phyloP scores from a whole-genome alignment of 1,284 basidiomycete genomes.

The Apiotrichum akiyoshidainum region DNA sequence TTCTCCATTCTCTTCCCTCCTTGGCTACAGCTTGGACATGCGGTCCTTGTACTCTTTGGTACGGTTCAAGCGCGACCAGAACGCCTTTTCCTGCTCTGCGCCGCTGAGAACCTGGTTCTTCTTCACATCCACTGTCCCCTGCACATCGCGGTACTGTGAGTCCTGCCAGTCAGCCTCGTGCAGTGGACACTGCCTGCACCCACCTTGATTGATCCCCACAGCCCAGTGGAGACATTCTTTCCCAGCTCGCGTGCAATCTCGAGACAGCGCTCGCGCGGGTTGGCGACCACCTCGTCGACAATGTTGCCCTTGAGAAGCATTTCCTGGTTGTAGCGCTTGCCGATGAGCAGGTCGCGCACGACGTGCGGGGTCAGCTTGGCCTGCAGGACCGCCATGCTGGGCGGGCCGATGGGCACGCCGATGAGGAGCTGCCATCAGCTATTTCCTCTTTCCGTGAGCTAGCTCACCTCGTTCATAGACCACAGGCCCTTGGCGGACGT shows the following conservation, averaged over 20 bases:
- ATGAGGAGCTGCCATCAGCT: conserved; percentile 59
- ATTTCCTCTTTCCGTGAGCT: neutral
- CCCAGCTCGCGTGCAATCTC: conserved; percentile 51
- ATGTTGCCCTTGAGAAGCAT: conserved; percentile 68
- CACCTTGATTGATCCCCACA: conserved; percentile 1
- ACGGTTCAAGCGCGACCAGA: too few species aligned
- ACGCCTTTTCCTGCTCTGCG: too few species aligned
- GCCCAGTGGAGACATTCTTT: conserved; percentile 12
- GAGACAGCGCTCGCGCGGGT: conserved; percentile 55
- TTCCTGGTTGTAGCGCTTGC: conserved; percentile 70
- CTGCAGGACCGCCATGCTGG: conserved; percentile 64
- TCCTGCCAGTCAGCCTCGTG: too few species aligned
- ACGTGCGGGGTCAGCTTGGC: conserved; percentile 63
- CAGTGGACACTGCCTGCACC: neutral
- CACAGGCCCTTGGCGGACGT: conserved; percentile 75
- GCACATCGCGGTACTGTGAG: too few species aligned
- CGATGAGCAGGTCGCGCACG: conserved; percentile 72
- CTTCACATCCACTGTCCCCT: too few species aligned
- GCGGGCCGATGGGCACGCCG: conserved; percentile 71
- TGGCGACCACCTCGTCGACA: conserved; percentile 65
- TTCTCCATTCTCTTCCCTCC: too few species aligned
- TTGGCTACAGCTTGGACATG: too few species aligned
- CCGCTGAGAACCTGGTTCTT: too few species aligned
- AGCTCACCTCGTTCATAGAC: conserved; percentile 77
- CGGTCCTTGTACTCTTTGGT: too few species aligned